phyloP scores from a whole-genome alignment of 2,329 filamentous ascomycete genomes.

The Sporothrix brasiliensis region DNA sequence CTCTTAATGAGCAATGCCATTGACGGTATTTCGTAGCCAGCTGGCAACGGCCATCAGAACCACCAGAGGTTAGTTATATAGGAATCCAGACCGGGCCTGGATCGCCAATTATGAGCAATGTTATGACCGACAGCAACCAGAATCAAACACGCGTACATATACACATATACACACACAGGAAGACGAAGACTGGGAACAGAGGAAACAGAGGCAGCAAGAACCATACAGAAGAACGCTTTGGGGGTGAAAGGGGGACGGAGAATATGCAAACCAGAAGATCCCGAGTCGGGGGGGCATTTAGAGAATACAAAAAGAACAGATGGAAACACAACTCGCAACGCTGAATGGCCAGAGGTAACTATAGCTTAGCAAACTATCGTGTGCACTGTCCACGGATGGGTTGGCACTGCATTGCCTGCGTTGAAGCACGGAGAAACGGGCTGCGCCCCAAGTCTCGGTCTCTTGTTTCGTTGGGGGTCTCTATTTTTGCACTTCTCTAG shows the following conservation, averaged over 20 bases:
- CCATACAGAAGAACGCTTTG: background rate
- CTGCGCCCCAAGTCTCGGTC: conserved; percentile 7
- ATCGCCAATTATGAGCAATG: background rate
- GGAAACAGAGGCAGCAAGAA: background rate
- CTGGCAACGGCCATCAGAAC: conserved; percentile 2
- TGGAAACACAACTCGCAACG: conserved; percentile 16
- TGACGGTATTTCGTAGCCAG: background rate
- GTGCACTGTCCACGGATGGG: background rate
- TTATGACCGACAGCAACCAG: conserved; percentile 15
- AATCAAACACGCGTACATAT: background rate
- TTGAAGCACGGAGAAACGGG: conserved; percentile 10
- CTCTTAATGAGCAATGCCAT: conserved; percentile 21
- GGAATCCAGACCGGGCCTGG: conserved; percentile 12
- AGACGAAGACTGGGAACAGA: background rate
- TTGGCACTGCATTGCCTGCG: background rate
- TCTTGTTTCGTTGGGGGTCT: conserved; percentile 42
- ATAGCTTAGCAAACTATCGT: background rate
- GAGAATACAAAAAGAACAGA: conserved; percentile 14
- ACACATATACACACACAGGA: no score
- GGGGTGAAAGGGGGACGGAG: background rate
- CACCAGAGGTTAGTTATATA: background rate
- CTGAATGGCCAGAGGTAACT: conserved; percentile 22
- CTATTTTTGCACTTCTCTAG: conserved; percentile 1
- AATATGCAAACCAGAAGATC: conserved; percentile 4
- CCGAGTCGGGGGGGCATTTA: no score